Evolutionary conservation across 805 yeast genomes (phyloP), one percentile per base, ranked within the genome.

Genomic region (Komagataella populi): DNA sequence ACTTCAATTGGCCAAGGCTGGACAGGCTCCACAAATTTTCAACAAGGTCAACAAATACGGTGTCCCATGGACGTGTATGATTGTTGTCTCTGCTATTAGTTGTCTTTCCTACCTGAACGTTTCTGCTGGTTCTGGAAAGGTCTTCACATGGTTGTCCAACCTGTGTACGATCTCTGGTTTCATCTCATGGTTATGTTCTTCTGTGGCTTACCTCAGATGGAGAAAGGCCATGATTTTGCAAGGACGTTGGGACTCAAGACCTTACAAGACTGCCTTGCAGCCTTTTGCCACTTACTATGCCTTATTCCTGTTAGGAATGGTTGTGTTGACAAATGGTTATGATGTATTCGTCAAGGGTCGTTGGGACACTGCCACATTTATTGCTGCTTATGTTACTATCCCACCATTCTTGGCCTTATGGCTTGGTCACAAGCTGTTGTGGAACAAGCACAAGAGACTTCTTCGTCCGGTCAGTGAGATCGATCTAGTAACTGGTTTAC

Each of bases 281-380:
- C 82, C 85, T 44, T 74, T 67, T 55, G 76, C 81, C 48, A 74
- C 84, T 4, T 81, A 76, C 60, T 75, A 75, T 54, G 73, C 78
- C 6, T 64, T 82, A 30, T 57, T 70, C 45, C 62, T 80, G 54
- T 72, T 82, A 51, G 53, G 71, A 4, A 39, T 84, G 16, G 59
- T 84, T 50, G 68, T 82, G 30, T 50, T 84, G 47, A 83, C 89
- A n/a, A 84, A 84, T 58, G 90, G 90, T 52, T 84, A 81, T 60
- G 81, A 76, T 2, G 83, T 78, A 4, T 83, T 84, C 64, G 73
- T 84, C 53, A 58, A 64, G 48, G 62, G 60, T 24, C 54, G 59
- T 46, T 81, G 81, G 70, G 71, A 70, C 12, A 73, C 64, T 1
- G 64, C 76, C 6, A 82, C 81, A 62, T 84, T 84, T 58, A 66